Evolutionary conservation across 2,329 filamentous ascomycete species (phyloP).

Genomic region (Orbilia quercus): DNA sequence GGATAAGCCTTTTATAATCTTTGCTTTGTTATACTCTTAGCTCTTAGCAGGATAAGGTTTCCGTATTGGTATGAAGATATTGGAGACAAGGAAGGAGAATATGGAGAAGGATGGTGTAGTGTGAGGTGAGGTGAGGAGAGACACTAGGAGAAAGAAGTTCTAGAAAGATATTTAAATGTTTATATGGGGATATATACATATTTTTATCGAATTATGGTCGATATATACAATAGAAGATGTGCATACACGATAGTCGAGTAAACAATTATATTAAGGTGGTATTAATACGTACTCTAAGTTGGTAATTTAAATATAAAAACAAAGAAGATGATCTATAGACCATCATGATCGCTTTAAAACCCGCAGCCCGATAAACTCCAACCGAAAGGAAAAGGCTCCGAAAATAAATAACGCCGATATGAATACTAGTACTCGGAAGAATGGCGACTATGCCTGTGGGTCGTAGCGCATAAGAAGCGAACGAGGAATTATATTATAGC

Average conservation of each 20-base stretch:
- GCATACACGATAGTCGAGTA: background rate
- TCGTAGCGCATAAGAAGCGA: constrained; percentile 16
- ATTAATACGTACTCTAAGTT: background rate
- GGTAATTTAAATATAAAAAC: constrained; percentile 5
- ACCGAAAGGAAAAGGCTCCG: background rate
- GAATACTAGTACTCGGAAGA: constrained; percentile 14
- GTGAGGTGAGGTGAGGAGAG: background rate
- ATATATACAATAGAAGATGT: background rate
- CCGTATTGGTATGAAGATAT: constrained; percentile 1
- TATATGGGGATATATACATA: constrained; percentile 24
- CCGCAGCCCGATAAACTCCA: background rate
- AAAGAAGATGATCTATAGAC: background rate
- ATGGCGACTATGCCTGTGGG: background rate
- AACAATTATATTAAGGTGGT: constrained; percentile 3
- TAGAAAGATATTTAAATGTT: constrained; percentile 6
- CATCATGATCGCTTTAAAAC: background rate
- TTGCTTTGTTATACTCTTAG: constrained; percentile 18
- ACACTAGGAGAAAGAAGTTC: background rate
- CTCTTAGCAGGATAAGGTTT: constrained; percentile 15
- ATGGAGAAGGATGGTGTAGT: background rate
- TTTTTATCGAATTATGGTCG: constrained; percentile 3
- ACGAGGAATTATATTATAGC: constrained; percentile 4
- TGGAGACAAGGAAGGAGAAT: constrained; percentile 15
- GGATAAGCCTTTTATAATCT: constrained; percentile 6
- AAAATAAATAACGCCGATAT: constrained; percentile 27